These are phyloP conservation scores for Penicillium sp. DNA, from an alignment of 2,329 filamentous ascomycete genomes.

Conservation along the genomic window DNA sequence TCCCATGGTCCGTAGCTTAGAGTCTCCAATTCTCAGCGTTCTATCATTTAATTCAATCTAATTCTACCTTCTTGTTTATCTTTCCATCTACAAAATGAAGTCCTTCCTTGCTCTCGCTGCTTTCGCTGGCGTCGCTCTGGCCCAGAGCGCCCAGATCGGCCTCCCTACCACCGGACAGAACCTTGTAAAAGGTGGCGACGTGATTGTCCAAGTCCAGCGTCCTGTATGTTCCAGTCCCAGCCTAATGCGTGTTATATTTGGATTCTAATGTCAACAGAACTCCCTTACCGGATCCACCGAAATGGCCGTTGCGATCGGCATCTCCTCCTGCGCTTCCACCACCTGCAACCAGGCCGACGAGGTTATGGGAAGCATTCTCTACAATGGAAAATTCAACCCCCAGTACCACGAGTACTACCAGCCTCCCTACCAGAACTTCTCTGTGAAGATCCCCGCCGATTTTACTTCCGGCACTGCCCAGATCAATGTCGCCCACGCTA, in stretches of 20 bases:
- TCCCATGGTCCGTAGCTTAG: background rate
- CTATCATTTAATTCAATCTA: background rate
- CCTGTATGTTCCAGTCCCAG: slow-evolving; percentile 19
- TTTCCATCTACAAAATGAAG: slow-evolving; percentile 22
- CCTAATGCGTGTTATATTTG: background rate
- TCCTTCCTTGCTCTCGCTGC: slow-evolving; percentile 16
- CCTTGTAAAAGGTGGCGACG: slow-evolving; percentile 19
- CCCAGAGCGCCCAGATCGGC: slow-evolving; percentile 27
- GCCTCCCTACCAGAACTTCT: slow-evolving; percentile 33
- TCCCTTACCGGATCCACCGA: slow-evolving; percentile 26
- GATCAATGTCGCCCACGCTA: slow-evolving; percentile 28
- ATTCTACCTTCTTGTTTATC: background rate
- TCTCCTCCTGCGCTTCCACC: slow-evolving; percentile 21
- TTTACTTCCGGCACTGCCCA: slow-evolving; percentile 15
- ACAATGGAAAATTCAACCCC: slow-evolving; percentile 28
- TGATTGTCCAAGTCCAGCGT: slow-evolving; percentile 29
- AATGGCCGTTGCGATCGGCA: slow-evolving; percentile 29
- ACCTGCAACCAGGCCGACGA: slow-evolving; percentile 20
- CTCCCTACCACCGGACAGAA: slow-evolving; percentile 18
- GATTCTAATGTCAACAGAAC: slow-evolving; percentile 17
- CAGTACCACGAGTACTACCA: slow-evolving; percentile 20
- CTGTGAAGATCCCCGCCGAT: slow-evolving; percentile 22
- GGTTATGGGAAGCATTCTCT: slow-evolving; percentile 25
- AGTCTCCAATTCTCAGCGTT: background rate
- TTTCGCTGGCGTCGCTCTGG: slow-evolving; percentile 22